A percentile compares a stretch with the other conserved stretches of the same genome.
phyloP scores from a whole-genome alignment of 768 basidiomycete species.

The Pluteus cervinus region DNA sequence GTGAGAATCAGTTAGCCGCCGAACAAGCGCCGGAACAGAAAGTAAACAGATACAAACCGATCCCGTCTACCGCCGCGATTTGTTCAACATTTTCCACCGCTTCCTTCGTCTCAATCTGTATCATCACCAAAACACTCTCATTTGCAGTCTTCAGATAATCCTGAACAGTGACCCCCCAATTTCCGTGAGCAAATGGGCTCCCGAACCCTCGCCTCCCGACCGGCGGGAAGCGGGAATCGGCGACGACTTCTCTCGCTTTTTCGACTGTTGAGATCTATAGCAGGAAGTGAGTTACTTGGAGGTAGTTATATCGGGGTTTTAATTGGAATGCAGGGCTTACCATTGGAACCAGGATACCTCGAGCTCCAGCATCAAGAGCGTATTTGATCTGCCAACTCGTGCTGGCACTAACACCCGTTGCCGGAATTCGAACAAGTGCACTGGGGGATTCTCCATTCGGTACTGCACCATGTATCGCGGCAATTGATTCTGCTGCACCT shows the following conservation, averaged over 20 bases:
- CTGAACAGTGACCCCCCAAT: constrained; percentile 44
- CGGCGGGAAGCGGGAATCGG: constrained; percentile 59
- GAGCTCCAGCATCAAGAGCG: constrained; percentile 62
- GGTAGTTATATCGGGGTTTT: not conserved
- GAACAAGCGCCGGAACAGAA: constrained; percentile 1
- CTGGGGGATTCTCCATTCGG: constrained; percentile 41
- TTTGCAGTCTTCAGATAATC: constrained; percentile 56
- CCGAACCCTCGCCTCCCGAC: constrained; percentile 59
- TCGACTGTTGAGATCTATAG: constrained; percentile 48
- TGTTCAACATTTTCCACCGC: constrained; percentile 53
- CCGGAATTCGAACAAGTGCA: constrained; percentile 55
- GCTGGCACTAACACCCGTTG: constrained; percentile 49
- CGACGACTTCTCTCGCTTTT: constrained; percentile 50
- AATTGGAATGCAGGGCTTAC: constrained; percentile 23
- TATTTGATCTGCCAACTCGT: constrained; percentile 71
- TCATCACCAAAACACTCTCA: constrained; percentile 45
- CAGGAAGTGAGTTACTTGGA: not conserved
- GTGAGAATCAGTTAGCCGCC: constrained; percentile 18
- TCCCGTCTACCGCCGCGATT: constrained; percentile 56
- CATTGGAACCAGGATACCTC: constrained; percentile 64
- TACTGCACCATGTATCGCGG: constrained; percentile 45
- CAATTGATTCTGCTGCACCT: constrained; percentile 48
- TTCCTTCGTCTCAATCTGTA: constrained; percentile 64
- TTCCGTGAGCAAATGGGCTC: constrained; percentile 52
- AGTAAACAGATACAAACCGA: constrained; percentile 34